Evolutionary conservation across 2,329 filamentous ascomycete genomes (phyloP).

Genomic region (Microcyclospora tardicrescens): DNA sequence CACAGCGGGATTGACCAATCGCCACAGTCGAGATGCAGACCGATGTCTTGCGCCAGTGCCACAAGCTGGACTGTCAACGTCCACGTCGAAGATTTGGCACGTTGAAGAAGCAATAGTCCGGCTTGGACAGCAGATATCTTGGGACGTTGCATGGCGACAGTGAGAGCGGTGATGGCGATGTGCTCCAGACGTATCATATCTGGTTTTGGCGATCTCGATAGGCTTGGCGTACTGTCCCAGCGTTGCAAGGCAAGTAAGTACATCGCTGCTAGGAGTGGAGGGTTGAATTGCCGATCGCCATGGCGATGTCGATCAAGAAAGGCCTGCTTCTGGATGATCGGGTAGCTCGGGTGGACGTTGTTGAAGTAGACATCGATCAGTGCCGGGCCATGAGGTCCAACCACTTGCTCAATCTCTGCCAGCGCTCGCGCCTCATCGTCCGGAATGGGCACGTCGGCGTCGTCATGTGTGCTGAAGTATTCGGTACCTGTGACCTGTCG

Average conservation of each 20-base stretch:
- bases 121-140: slow-evolving; percentile 73
- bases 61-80: slow-evolving; percentile 77
- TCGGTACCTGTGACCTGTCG: slow-evolving; percentile 65
- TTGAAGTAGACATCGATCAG: slow-evolving; percentile 73
- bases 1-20: slow-evolving; percentile 77
- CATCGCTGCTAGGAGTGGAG: slow-evolving; percentile 63
- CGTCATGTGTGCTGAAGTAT: slow-evolving; percentile 69
- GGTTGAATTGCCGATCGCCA: slow-evolving; percentile 60
- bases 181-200: slow-evolving; percentile 62
- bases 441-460: slow-evolving; percentile 57
- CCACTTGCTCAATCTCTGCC: slow-evolving; percentile 61
- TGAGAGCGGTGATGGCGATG: slow-evolving; percentile 58
- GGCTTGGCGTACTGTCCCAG: slow-evolving; percentile 62
- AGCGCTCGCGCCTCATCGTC: slow-evolving; percentile 56
- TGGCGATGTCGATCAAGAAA: slow-evolving; percentile 68
- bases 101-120: slow-evolving; percentile 59
- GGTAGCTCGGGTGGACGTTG: slow-evolving; percentile 67
- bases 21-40: slow-evolving; percentile 76
- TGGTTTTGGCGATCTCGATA: slow-evolving; percentile 52
- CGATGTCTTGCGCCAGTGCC: slow-evolving; percentile 74
- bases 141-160: slow-evolving; percentile 65
- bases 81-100: slow-evolving; percentile 68
- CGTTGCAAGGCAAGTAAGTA: slow-evolving; percentile 81
- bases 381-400: slow-evolving; percentile 62
- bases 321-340: slow-evolving; percentile 68